phyloP scores from a whole-genome alignment of 805 yeast genomes.

The Wickerhamomyces xylosicus region DNA sequence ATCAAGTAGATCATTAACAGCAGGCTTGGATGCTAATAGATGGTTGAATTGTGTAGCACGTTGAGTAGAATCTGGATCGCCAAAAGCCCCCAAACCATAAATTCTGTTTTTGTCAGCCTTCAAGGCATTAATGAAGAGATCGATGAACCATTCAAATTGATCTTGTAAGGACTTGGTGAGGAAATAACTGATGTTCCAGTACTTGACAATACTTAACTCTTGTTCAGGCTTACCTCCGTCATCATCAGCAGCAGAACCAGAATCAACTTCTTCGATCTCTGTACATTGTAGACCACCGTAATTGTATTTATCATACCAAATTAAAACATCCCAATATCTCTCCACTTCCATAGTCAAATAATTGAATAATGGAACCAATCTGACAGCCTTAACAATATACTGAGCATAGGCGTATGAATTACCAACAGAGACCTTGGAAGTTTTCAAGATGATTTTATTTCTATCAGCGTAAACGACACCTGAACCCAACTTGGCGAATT shows the following conservation, averaged over 20 bases:
- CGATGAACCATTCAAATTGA: slow-evolving; percentile 85
- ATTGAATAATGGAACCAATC: slow-evolving; percentile 74
- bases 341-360: slow-evolving; percentile 66
- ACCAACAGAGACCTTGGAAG: slow-evolving; percentile 69
- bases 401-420: slow-evolving; percentile 88
- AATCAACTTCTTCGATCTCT: slow-evolving; percentile 25
- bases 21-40: slow-evolving; percentile 31
- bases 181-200: slow-evolving; percentile 74
- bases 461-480: slow-evolving; percentile 70
- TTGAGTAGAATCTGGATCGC: slow-evolving; percentile 30
- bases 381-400: slow-evolving; percentile 64
- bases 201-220: slow-evolving; percentile 31
- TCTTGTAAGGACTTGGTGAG: slow-evolving; percentile 66
- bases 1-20: slow-evolving; percentile 13
- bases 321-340: slow-evolving; percentile 83
- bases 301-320: slow-evolving; percentile 93
- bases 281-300: slow-evolving; percentile 61
- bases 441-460: slow-evolving; percentile 61
- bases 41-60: slow-evolving; percentile 62
- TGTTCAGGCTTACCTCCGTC: slow-evolving; percentile 13
- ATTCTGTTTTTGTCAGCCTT: slow-evolving; percentile 38
- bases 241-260: not conserved
- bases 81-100: slow-evolving; percentile 18
- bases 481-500: slow-evolving; percentile 73
- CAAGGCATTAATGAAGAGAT: slow-evolving; percentile 63